These are phyloP conservation scores for Andrographis paniculata DNA, from an alignment of 305 asterid species.

Conservation along the genomic window DNA sequence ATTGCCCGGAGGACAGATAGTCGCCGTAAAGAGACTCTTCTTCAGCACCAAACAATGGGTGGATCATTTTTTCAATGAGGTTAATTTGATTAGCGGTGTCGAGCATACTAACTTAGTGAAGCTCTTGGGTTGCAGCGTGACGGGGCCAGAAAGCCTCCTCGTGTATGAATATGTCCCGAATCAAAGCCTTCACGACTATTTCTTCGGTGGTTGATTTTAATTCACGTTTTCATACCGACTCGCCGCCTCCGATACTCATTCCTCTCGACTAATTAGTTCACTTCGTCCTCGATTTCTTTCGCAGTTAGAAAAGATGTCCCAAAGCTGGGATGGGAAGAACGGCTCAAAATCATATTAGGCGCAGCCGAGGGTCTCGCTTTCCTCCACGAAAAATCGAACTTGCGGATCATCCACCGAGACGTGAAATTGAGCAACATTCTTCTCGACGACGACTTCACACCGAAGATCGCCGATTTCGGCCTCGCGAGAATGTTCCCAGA, in stretches of 20 bases:
- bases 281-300: constrained; percentile 5
- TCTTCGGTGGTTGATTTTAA: constrained; percentile 28
- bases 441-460: constrained; percentile 36
- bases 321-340: constrained; percentile 35
- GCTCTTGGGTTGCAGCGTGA: constrained; percentile 63
- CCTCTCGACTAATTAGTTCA: not conserved
- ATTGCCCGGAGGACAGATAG: constrained; percentile 37
- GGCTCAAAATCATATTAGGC: constrained; percentile 38
- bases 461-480: constrained; percentile 73
- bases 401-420: constrained; percentile 55
- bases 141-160: constrained; percentile 73
- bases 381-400: constrained; percentile 45
- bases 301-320: constrained; percentile 36
- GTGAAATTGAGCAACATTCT: constrained; percentile 59
- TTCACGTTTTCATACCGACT: constrained; percentile 4
- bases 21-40: constrained; percentile 63
- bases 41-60: constrained; percentile 59
- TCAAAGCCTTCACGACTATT: constrained; percentile 48
- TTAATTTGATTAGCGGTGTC: constrained; percentile 48
- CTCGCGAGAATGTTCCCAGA: constrained; percentile 55
- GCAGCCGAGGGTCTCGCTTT: constrained; percentile 54
- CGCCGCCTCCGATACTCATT: not conserved
- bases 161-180: constrained; percentile 56
- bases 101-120: constrained; percentile 49
- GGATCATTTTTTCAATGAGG: constrained; percentile 66